Evolutionary conservation across 192 early-diverging fungal genomes (phyloP).

Genomic region (Backusella liffmaniae): DNA sequence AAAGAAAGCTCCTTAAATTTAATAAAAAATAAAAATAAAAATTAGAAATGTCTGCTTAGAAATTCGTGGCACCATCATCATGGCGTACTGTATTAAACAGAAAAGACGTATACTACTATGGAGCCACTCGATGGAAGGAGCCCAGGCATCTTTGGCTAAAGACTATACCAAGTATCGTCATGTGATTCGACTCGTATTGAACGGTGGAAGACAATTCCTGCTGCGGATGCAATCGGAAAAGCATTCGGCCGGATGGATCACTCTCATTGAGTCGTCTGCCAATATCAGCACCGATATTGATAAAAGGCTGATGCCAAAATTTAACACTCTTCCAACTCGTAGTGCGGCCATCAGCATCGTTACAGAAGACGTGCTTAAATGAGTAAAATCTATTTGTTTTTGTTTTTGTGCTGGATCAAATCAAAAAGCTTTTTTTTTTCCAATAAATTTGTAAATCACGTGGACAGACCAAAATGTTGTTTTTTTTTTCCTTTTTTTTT

Average conservation of each 20-base stretch:
- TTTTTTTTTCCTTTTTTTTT: background rate
- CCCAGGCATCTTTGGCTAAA: constrained; percentile 30
- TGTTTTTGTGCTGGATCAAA: background rate
- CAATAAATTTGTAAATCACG: background rate
- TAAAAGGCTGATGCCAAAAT: constrained; percentile 43
- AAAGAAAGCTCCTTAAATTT: constrained; percentile 3
- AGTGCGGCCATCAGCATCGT: constrained; percentile 12
- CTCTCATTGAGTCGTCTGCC: constrained; percentile 44
- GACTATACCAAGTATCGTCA: constrained; percentile 47
- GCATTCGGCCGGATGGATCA: constrained; percentile 42
- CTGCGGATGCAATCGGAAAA: constrained; percentile 38
- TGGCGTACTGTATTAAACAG: background rate
- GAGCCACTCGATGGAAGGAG: constrained; percentile 42
- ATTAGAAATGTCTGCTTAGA: background rate
- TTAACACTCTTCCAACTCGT: constrained; percentile 38
- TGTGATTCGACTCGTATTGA: constrained; percentile 41
- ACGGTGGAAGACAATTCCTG: constrained; percentile 39
- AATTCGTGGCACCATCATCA: constrained; percentile 4
- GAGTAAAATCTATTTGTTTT: background rate
- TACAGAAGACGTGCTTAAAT: background rate
- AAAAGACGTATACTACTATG: constrained; percentile 31
- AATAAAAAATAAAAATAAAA: background rate
- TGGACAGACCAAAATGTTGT: background rate
- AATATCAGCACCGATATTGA: constrained; percentile 50
- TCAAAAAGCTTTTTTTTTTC: background rate